Base-by-base conservation (phyloP, 768 basidiomycete genomes). In the Termitomyces eurrhizus region DNA sequence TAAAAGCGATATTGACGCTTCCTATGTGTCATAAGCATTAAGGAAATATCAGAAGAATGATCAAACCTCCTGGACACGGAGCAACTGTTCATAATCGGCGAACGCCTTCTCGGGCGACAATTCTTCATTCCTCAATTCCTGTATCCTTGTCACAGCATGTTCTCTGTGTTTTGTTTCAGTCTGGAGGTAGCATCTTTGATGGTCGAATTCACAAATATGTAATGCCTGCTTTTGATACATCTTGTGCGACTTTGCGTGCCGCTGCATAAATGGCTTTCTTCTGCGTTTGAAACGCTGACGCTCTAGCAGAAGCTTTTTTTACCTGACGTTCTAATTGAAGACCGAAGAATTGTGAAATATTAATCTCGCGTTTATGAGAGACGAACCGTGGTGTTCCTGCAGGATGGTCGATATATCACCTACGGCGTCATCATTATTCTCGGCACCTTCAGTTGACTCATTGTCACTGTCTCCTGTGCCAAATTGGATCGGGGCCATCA, bases 261-360 rank as follows among this genome's bases (percentile, higher is more conserved):
- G 71, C 62, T 7, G 67, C 63, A 64, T 73, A 79, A 48, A 77
- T 65, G 13, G 64, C 68, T 44, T 72, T 72, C 58, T 74, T 76
- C 57, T 73, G 69, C 21, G 56, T 67, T 18, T 73, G 70, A 63
- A 69, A 75, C 52, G 68, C 68, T 26, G 68, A 66, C 11, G 65
- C 51, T 16, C 69, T 67, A 8, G 67, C 62, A 4, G 71, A 59
- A 1, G 60, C 51, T 56, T 69, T 73, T 64, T 68, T 73, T 21
- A 68, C 65, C 56, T 73, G 70, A n/a, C 65, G 64, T 56, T 72
- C 74, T 75, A 51, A 3, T 7, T 5, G 49, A 45, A 24, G 9
- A 21, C 14, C 9, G 50, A 4, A 24, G 58, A 44, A 50, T 59
- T 59, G 33, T 21, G 44, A 45, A 59, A 58, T 37, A 29, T 32